Evolutionary conservation across 305 asterid genomes (phyloP).

Genomic region (Fraxinus xanthoxyloides): DNA sequence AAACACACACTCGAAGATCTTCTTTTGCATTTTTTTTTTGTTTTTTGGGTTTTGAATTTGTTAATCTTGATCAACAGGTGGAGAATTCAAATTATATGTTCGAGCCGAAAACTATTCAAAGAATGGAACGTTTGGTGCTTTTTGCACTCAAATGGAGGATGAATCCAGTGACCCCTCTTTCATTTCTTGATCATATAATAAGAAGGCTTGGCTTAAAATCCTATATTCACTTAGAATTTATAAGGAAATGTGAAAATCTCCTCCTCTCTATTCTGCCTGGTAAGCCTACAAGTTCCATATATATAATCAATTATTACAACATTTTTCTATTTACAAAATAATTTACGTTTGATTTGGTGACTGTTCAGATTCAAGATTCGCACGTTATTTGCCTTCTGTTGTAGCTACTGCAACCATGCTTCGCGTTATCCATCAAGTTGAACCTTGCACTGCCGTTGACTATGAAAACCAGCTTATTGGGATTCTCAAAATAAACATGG

Average conservation of each 20-base stretch:
- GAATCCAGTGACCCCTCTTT: constrained; percentile 92
- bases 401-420: constrained; percentile 86
- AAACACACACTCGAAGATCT: background rate
- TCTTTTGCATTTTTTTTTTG: background rate
- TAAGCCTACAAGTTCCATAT: constrained; percentile 17
- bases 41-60: background rate
- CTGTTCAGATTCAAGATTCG: constrained; percentile 64
- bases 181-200: constrained; percentile 72
- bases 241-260: constrained; percentile 51
- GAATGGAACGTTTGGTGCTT: constrained; percentile 86
- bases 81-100: constrained; percentile 55
- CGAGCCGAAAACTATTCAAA: constrained; percentile 75
- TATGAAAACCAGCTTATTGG: constrained; percentile 67
- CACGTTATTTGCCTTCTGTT: constrained; percentile 61
- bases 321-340: background rate
- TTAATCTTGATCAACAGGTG: constrained; percentile 32
- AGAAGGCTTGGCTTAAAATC: constrained; percentile 68
- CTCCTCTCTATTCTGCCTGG: constrained; percentile 67
- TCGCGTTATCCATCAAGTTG: constrained; percentile 62
- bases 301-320: constrained; percentile 20
- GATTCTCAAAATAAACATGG: constrained; percentile 71
- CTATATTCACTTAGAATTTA: constrained; percentile 57
- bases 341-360: background rate
- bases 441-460: constrained; percentile 43
- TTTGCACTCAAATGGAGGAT: constrained; percentile 79